Conservation (phyloP, 2,329 filamentous ascomycete species). For the Colletotrichum sp. region DNA sequence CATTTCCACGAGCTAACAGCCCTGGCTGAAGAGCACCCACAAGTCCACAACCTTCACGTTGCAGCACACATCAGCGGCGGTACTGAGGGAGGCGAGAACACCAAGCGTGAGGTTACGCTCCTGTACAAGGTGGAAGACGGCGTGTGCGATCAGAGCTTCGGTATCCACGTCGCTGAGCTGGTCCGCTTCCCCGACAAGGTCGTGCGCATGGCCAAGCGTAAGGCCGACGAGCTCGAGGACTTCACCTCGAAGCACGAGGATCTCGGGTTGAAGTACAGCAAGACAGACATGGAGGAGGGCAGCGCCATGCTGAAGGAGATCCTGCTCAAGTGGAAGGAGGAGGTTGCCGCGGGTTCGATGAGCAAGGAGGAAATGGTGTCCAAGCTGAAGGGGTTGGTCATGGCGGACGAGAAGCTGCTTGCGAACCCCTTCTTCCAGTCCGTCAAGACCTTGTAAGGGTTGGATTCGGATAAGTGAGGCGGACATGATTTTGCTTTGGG, state of each 20-base stretch:
- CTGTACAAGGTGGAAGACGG: slow-evolving; percentile 97
- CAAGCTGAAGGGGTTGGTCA: slow-evolving; percentile 80
- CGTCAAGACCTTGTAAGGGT: slow-evolving; percentile 55
- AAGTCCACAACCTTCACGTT: slow-evolving; percentile 93
- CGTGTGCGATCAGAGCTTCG: slow-evolving; percentile 96
- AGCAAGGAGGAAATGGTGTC: slow-evolving; percentile 78
- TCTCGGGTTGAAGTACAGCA: slow-evolving; percentile 67
- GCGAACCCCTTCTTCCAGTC: slow-evolving; percentile 75
- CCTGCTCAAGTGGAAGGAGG: slow-evolving; percentile 83
- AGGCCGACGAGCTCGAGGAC: slow-evolving; percentile 97
- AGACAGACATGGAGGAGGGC: slow-evolving; percentile 88
- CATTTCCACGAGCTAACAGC: slow-evolving; percentile 98
- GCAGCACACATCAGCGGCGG: slow-evolving; percentile 84
- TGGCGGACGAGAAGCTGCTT: slow-evolving; percentile 68
- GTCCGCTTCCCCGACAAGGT: slow-evolving; percentile 97
- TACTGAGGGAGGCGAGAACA: slow-evolving; percentile 41
- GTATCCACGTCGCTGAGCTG: slow-evolving; percentile 96
- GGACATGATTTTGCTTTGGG: not conserved
- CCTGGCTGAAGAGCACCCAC: slow-evolving; percentile 82
- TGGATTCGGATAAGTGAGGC: not conserved
- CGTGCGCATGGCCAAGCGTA: slow-evolving; percentile 98
- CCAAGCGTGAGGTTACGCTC: slow-evolving; percentile 86
- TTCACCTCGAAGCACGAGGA: slow-evolving; percentile 82
- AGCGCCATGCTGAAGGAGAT: slow-evolving; percentile 84
- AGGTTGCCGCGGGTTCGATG: slow-evolving; percentile 65